phyloP scores from a whole-genome alignment of 2,329 filamentous ascomycete species.

The Gyromitra esculenta region DNA sequence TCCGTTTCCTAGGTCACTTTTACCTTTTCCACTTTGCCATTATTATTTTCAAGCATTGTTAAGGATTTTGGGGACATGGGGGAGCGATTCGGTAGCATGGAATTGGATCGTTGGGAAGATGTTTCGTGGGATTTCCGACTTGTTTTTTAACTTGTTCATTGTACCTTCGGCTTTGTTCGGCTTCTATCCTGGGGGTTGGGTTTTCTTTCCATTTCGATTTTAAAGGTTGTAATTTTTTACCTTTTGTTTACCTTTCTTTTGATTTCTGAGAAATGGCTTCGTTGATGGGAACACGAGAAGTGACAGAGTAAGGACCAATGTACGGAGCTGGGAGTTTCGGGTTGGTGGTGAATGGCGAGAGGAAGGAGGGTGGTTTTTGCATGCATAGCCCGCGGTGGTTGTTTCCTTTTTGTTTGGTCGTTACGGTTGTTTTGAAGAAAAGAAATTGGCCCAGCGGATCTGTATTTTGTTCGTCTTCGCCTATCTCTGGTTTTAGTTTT shows the following conservation, averaged over 20 bases:
- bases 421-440: constrained; percentile 27
- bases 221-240: constrained; percentile 53
- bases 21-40: constrained; percentile 43
- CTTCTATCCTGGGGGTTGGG: constrained; percentile 37
- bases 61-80: constrained; percentile 49
- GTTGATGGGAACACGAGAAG: constrained; percentile 36
- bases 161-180: constrained; percentile 43
- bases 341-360: constrained; percentile 25
- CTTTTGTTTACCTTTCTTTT: constrained; percentile 48
- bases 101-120: constrained; percentile 48
- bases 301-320: constrained; percentile 37
- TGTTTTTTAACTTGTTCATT: constrained; percentile 42
- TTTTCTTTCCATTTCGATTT: constrained; percentile 45
- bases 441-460: constrained; percentile 34
- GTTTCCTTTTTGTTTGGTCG: constrained; percentile 33
- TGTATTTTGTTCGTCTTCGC: constrained; percentile 34
- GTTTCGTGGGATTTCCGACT: constrained; percentile 44
- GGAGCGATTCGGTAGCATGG: constrained; percentile 48
- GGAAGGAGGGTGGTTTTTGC: constrained; percentile 13
- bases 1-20: constrained; percentile 32
- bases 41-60: constrained; percentile 49
- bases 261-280: constrained; percentile 39
- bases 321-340: constrained; percentile 28
- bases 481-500: constrained; percentile 28
- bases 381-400: constrained; percentile 31